phyloP scores from a whole-genome alignment of 2,329 filamentous ascomycete species.

The Pseudophaeomoniella oleicola region DNA sequence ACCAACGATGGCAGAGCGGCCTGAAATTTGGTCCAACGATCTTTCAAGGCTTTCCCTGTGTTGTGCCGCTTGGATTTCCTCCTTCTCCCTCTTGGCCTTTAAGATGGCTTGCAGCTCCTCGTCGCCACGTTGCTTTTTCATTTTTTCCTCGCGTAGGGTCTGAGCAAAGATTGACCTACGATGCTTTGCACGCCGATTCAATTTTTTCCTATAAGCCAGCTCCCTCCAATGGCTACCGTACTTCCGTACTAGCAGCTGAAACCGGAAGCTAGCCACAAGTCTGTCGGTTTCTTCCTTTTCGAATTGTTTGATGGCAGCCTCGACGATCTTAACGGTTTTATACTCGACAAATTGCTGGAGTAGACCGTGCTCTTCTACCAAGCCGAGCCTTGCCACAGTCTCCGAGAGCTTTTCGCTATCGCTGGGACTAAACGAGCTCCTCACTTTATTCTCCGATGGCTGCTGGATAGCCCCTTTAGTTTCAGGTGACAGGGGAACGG shows the following conservation, averaged over 20 bases:
- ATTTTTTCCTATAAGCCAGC: conserved; percentile 17
- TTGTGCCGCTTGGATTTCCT: conserved; percentile 6
- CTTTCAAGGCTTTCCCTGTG: not conserved
- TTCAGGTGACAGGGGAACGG: not conserved
- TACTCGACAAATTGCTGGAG: conserved; percentile 9
- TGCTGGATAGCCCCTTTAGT: not conserved
- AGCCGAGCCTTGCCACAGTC: conserved; percentile 6
- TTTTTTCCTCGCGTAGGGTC: conserved; percentile 8
- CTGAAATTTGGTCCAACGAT: not conserved
- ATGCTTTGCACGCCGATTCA: conserved; percentile 20
- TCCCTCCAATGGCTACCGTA: conserved; percentile 23
- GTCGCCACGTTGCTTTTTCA: conserved; percentile 9
- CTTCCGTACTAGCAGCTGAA: conserved; percentile 16
- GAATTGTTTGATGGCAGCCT: not conserved
- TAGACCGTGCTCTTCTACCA: conserved; percentile 8
- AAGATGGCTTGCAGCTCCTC: conserved; percentile 10
- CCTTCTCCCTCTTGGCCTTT: conserved; percentile 8
- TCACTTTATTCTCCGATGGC: no score
- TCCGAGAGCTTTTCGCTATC: not conserved
- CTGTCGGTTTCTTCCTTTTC: not conserved
- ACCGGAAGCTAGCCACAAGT: conserved; percentile 6
- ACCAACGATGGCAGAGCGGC: not conserved
- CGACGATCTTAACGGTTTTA: conserved; percentile 1
- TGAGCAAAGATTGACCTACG: conserved; percentile 17
- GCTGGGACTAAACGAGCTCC: not conserved